phyloP scores from a whole-genome alignment of 2,329 filamentous ascomycete species.

The Setomelanomma holmii region DNA sequence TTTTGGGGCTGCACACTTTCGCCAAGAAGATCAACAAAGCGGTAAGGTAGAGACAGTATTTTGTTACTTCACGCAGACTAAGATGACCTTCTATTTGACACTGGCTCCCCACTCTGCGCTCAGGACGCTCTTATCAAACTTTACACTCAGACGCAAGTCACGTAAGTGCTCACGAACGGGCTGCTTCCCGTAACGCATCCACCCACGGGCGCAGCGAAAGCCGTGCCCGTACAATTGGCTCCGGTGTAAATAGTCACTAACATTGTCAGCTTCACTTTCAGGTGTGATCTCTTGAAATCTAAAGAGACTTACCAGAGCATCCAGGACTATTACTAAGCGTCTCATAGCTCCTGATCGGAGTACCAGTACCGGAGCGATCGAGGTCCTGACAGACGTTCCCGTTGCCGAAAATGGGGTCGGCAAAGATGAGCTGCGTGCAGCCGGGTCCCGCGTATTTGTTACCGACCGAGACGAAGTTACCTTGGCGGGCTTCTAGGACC shows the following conservation, averaged over 20 bases:
- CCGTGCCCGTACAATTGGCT: constrained; percentile 6
- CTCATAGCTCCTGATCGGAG: constrained; percentile 18
- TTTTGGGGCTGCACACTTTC: too few species aligned
- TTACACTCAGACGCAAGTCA: constrained; percentile 10
- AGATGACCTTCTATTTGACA: too few species aligned
- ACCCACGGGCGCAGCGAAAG: constrained; percentile 5
- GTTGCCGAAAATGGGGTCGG: constrained; percentile 23
- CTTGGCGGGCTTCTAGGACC: not conserved
- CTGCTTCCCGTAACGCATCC: constrained; percentile 12
- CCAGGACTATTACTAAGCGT: constrained; percentile 7
- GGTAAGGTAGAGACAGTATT: too few species aligned
- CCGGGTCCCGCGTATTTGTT: constrained; percentile 19
- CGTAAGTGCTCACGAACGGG: constrained; percentile 14
- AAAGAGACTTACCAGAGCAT: constrained; percentile 16
- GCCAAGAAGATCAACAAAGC: too few species aligned
- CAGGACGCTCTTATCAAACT: too few species aligned
- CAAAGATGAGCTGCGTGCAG: constrained; percentile 19
- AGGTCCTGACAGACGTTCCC: constrained; percentile 19
- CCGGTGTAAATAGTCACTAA: constrained; percentile 12
- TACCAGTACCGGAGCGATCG: constrained; percentile 11
- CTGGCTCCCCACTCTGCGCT: too few species aligned
- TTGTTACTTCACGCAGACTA: too few species aligned
- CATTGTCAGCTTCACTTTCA: not conserved
- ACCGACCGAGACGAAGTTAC: constrained; percentile 18
- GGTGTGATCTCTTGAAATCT: not conserved